Evolutionary conservation across 2,329 filamentous ascomycete genomes (phyloP).

Genomic region (Paecilomyces sp.): DNA sequence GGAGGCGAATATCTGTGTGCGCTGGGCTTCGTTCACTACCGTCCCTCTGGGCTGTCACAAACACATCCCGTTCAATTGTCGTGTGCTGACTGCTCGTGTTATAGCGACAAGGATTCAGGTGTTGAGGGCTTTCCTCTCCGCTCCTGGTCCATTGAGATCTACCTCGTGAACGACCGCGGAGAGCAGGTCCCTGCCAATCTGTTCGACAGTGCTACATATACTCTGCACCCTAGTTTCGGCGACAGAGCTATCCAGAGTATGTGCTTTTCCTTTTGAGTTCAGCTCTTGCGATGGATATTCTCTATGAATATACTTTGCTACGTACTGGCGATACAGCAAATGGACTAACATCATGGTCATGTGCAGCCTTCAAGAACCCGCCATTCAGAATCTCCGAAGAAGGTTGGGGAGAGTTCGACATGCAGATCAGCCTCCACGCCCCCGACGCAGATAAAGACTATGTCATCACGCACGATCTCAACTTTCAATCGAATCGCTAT

Average conservation of each 20-base stretch:
- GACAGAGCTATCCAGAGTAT: conserved; percentile 73
- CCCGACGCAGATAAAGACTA: conserved; percentile 85
- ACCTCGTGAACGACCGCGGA: conserved; percentile 75
- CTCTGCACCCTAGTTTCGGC: conserved; percentile 88
- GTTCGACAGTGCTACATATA: conserved; percentile 90
- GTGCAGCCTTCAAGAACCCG: conserved; percentile 66
- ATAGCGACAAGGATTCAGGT: conserved; percentile 70
- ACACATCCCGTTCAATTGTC: neutral
- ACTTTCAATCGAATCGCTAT: conserved; percentile 76
- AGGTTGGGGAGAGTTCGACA: conserved; percentile 98
- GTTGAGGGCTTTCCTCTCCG: conserved; percentile 88
- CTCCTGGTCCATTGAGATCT: conserved; percentile 82
- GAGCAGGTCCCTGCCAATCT: conserved; percentile 74
- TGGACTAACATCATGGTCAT: conserved; percentile 8
- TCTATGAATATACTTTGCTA: neutral
- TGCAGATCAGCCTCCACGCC: conserved; percentile 75
- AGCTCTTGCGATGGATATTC: neutral
- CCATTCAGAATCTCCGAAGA: conserved; percentile 89
- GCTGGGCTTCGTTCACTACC: conserved; percentile 4
- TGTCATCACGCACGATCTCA: conserved; percentile 77
- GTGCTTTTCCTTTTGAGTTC: conserved; percentile 25
- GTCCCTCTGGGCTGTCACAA: neutral
- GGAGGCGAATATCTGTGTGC: conserved; percentile 1
- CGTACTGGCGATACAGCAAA: neutral
- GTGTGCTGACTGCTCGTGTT: conserved; percentile 3